phyloP scores from a whole-genome alignment of 805 yeast species.

The Candida anglica region DNA sequence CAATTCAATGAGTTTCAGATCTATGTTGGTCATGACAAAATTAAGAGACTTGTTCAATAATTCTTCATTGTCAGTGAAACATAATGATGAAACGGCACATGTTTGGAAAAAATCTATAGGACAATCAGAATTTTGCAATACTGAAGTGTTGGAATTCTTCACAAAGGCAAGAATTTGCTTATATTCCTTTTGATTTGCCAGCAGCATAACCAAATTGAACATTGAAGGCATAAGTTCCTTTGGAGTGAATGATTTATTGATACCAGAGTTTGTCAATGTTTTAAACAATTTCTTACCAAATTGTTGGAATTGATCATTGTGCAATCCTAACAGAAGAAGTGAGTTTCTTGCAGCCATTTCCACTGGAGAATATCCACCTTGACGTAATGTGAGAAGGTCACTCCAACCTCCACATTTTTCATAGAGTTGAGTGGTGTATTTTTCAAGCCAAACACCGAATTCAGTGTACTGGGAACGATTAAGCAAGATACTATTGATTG shows the following conservation, averaged over 20 bases:
- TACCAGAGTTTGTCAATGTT: conserved; percentile 47
- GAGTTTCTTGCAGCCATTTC: conserved; percentile 45
- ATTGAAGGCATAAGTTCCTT: conserved; percentile 43
- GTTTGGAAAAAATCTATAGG: conserved; percentile 44
- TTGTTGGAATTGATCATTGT: conserved; percentile 19
- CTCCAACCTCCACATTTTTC: conserved; percentile 26
- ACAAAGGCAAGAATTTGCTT: conserved; percentile 54
- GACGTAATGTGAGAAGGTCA: conserved; percentile 6
- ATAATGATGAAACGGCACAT: conserved; percentile 52
- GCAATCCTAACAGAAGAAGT: conserved; percentile 37
- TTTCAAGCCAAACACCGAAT: conserved; percentile 20
- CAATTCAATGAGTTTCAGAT: conserved; percentile 49
- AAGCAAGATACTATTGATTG: conserved; percentile 25
- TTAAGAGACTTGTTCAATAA: conserved; percentile 52
- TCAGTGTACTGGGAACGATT: conserved; percentile 22
- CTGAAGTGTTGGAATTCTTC: conserved; percentile 46
- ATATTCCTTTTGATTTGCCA: conserved; percentile 47
- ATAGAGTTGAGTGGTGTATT: conserved; percentile 13
- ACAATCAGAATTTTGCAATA: conserved; percentile 32
- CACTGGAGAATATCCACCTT: conserved; percentile 11
- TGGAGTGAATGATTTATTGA: conserved; percentile 46
- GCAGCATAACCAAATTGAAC: conserved; percentile 38
- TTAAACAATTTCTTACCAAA: conserved; percentile 44
- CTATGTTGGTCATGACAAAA: conserved; percentile 54
- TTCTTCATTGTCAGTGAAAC: conserved; percentile 43